Percentiles rank a stretch among this genome's conserved stretches.
phyloP scores from a whole-genome alignment of 139 green algal species.

The Coccomyxa sp. region DNA sequence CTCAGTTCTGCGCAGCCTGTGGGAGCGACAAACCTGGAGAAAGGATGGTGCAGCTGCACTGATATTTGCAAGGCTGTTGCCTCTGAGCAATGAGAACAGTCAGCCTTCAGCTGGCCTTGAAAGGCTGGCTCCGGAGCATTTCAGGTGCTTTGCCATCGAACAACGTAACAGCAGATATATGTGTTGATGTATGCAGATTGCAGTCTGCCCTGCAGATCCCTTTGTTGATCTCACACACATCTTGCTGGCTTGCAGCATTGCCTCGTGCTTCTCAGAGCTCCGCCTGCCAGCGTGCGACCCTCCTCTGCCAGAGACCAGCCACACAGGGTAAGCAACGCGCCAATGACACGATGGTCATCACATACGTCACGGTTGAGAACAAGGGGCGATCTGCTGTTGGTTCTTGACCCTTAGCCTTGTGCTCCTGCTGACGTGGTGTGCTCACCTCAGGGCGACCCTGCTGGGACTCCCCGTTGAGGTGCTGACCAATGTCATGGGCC shows the following conservation, averaged over 20 bases:
- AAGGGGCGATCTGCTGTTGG: too few species aligned
- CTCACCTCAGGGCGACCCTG: neutral
- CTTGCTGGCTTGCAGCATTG: neutral
- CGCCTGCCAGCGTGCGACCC: neutral
- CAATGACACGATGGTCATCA: neutral
- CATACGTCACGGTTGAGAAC: neutral
- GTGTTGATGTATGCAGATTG: neutral
- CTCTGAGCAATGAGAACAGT: neutral
- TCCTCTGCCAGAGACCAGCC: neutral
- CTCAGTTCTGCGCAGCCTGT: too few species aligned
- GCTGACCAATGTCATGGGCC: neutral
- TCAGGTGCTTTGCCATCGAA: too few species aligned
- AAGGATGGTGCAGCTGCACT: conserved; percentile 3
- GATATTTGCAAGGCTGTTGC: conserved; percentile 6
- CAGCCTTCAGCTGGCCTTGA: neutral
- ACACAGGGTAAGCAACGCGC: neutral
- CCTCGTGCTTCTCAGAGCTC: neutral
- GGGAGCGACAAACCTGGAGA: too few species aligned
- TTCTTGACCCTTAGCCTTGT: neutral
- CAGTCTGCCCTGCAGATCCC: neutral
- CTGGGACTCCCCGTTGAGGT: neutral
- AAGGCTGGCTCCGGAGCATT: neutral
- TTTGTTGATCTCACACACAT: neutral
- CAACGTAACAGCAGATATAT: too few species aligned
- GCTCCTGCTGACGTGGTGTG: neutral